Base-by-base conservation (phyloP, 352 stramenopile genomes). In the Globisporangium heterothallicum region DNA sequence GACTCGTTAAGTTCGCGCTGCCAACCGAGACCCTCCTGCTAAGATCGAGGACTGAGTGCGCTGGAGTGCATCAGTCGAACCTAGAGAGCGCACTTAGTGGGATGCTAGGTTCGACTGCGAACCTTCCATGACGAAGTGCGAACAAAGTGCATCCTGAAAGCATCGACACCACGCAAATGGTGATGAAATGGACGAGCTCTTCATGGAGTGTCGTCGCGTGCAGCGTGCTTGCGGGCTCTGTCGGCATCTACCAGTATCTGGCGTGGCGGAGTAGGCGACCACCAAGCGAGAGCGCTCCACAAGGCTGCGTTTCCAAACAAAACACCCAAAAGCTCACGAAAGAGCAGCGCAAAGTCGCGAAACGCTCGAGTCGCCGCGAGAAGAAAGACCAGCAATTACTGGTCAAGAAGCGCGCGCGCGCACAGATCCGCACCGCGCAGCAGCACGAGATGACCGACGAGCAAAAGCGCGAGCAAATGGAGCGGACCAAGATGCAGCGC, bases 401-500 rank as follows among this genome's bases (percentile, higher is more conserved):
- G 6, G 18, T 9, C n/a, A 74, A 66, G 30, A 79, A 70, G 43
- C 21, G 45, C 14, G 61, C 34, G 21, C 53, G 55, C 18, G 53
- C 61, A 42, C 40, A 42, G 21, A 24, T 14, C 3, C n/a, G 59
- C 16, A 42, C 21, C 1, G 21, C 48, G 2, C 26, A 66, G 24
- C 50, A 36, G 16, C 47, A 27, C 0, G 38, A 56, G 3, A 74
- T 78, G 71, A 85, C 55, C 0, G 53, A 61, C 2, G 70, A 84
- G 22, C 52, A 85, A 47, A 73, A 67, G 29, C 56, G 53, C 6
- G 79, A 88, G 43, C 51, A 69, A 13, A 67, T 72, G 42, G 79
- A 86, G 46, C 46, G 64, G 1, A 83, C 77, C 52, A 78, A 77
- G 42, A 87, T 90, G 77, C 72, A 78, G 42, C 72, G 77, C 12